Base-by-base conservation (phyloP, 345 rosid species). In the Geranium brycei region DNA sequence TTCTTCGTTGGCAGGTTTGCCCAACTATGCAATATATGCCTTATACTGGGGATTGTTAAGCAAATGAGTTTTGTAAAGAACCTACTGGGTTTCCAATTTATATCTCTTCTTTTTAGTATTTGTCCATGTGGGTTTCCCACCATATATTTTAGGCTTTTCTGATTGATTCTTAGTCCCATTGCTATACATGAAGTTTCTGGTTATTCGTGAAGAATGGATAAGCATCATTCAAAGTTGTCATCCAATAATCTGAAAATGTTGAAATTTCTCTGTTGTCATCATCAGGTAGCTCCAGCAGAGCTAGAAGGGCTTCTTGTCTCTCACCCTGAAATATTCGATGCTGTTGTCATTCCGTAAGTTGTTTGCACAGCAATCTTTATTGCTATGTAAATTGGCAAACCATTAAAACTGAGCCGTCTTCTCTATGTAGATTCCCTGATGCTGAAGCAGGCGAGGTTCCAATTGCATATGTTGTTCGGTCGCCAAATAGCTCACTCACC, bases 401-500 rank as follows among this genome's bases (percentile, higher is more conserved):
- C 28, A 23, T 35, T 1, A 35, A 62, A 3, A 65, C 31, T 17
- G 55, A 4, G 19, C 8, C 41, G 59, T 56, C 57, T 38, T 51
- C 4, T 32, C 2, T 62, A 4, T 71, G 64, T 66, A 95, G 97
- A 59, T 85, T 75, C 61, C 99, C 99, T 16, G 96, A 91, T 75
- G 84, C 79, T 60, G 95, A 91, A 78, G 97, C 96, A 57, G 95
- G 99, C 31, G 96, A 88, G 79, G 96, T 95, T 59, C 97, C 97
- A 17, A 69, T 75, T 47, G 97, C 92, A 60, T 91, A 87, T 73
- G 85, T 95, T 47, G 96, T 87, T 51, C 83, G 95, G 7, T 67
- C 88, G 2, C 81, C 86, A 7, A 74, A 59, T 62, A 85, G 96
- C 28, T 80, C 93, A 19, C 66, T 91, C 57, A 79, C 95, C 8